Evolutionary conservation across 805 yeast species (phyloP), one percentile per base, ranked within the genome.

Genomic region (Suhomyces vadensis): DNA sequence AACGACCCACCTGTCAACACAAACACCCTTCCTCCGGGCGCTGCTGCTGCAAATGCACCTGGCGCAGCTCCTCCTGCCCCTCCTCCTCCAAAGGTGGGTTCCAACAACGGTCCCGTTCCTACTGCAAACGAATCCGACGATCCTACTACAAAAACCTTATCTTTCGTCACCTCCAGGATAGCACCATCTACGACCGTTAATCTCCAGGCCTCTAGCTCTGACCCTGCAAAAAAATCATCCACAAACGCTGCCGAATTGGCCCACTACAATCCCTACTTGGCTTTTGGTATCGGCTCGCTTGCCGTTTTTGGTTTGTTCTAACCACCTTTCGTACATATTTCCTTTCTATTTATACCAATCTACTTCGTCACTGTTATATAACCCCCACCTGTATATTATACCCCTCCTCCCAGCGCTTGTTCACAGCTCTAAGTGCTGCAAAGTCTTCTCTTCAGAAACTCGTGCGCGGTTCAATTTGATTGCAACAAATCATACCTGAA

Each of bases 161-260:
- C 64, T 2, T 64, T 65, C 44, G 52, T 70, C 33, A 68, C 74
- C 24, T 57, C 71, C 9, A 58, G 69, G 47, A 55, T 57, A 4
- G 37, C 41, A 20, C 63, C 63, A n/a, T 50, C 67, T 3, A 55
- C 57, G 16, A 31, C 36, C 10, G 17, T 37, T 11, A 17, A 14
- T 11, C 19, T 5, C 24, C 11, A 31, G 7, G 17, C 20, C 24
- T 36, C 31, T 17, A 41, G 33, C 29, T 6, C 42, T 2, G 21
- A 17, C 4, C 3, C 17, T 5, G 13, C 33, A 3, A 13, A 9
- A 6, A 9, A 23, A 3, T 29, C 36, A n/a, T 29, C 29, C 17
- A 11, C 29, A 4, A 27, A 17, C 16, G 42, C 29, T 3, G 25
- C 19, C 7, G 24, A n/a, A 9, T 21, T 19, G 10, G 33, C 24